These are phyloP conservation scores for Priceomyces carsonii DNA, from an alignment of 805 yeast genomes.

Conservation along the genomic window DNA sequence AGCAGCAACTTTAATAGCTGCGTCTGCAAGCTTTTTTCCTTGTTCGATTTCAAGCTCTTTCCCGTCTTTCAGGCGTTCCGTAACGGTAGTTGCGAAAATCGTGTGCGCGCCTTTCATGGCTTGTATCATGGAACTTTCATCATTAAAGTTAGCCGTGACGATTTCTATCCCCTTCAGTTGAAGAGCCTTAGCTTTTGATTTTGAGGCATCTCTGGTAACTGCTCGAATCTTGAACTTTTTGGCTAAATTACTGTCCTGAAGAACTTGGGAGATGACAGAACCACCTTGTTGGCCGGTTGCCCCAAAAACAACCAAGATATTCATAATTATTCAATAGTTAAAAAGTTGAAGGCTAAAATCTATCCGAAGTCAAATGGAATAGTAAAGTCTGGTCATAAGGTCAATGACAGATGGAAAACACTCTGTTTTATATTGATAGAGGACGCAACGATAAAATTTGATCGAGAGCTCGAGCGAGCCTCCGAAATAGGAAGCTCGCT, in stretches of 20 bases:
- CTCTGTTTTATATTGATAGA: not conserved
- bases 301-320: slow-evolving; percentile 6
- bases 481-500: not conserved
- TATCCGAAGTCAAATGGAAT: not conserved
- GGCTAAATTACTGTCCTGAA: slow-evolving; percentile 7
- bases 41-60: slow-evolving; percentile 7
- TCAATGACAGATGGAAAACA: too few relatives aligned
- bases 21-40: slow-evolving; percentile 9
- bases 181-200: slow-evolving; percentile 7
- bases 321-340: not conserved
- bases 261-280: slow-evolving; percentile 11
- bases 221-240: slow-evolving; percentile 11
- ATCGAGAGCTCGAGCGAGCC: not conserved
- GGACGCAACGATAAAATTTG: not conserved
- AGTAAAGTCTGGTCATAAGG: not conserved
- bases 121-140: slow-evolving; percentile 3
- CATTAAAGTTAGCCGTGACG: slow-evolving; percentile 9
- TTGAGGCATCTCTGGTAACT: slow-evolving; percentile 12
- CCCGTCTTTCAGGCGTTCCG: slow-evolving; percentile 11
- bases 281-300: slow-evolving; percentile 31
- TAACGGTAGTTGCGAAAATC: slow-evolving; percentile 6
- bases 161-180: slow-evolving; percentile 13
- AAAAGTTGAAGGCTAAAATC: not conserved
- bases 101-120: slow-evolving; percentile 9
- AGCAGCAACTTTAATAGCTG: slow-evolving; percentile 4